Evolutionary conservation across 345 rosid genomes (phyloP), one percentile per base, ranked within the genome.

Genomic region (Combretum micranthum): DNA sequence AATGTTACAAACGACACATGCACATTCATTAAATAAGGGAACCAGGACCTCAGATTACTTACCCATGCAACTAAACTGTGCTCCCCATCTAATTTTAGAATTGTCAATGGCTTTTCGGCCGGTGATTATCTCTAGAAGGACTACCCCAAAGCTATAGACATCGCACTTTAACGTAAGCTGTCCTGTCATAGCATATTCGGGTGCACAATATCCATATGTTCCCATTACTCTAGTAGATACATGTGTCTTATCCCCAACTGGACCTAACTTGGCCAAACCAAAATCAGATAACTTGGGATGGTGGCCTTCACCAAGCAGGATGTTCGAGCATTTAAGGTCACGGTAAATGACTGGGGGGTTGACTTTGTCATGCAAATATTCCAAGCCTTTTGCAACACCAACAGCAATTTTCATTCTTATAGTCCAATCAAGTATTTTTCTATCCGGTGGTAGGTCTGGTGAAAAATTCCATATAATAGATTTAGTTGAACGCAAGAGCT

Each of bases 141-240:
- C 81, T 57, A 78, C 81, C 13, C 86, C 86, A 23, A 78, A 81
- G 67, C 86, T 81, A 59, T 81, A 81, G 61, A 81, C 78, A 59
- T 77, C 86, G 3, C 85, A 84, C 61, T 84, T 84, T 66, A 84
- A 62, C 0, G 91, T 81, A 37, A 84, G 90, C 73, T 84, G 90
- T 19, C 90, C 90, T 0, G 90, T 84, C 90, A 84, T 81, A 58
- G 90, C 90, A 72, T 83, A 83, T 61, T 83, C 89, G n/a, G 89
- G 89, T 14, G 89, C 89, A 59, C 89, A 83, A 50, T 83, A 83
- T 52, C 89, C 89, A 51, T 78, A 80, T 0, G 89, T 83, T 61
- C 89, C 89, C 89, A 83, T 83, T 61, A 83, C 89, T 70, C 89
- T 76, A 1, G 90, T 84, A 15, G 90, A 81, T 44, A 84, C 85